Percentiles rank a stretch among this genome's conserved stretches.
phyloP scores from a whole-genome alignment of 2,329 filamentous ascomycete genomes.

The Hymenoscyphus scutula region DNA sequence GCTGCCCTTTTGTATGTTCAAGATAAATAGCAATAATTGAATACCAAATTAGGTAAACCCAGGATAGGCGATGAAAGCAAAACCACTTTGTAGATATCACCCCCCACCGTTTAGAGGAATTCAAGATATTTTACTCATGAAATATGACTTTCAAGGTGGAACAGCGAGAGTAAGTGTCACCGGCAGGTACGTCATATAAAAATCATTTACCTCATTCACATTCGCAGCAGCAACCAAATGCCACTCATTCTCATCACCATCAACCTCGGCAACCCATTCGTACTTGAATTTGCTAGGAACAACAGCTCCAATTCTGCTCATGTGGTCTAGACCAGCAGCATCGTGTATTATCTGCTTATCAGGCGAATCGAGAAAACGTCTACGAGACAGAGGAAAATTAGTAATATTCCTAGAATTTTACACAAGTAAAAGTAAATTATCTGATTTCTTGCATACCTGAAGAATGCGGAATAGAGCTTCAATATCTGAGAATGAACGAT shows the following conservation, averaged over 20 bases:
- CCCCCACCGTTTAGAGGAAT: not conserved
- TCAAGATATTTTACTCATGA: too few relatives aligned
- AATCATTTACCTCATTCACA: not conserved
- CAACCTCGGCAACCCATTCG: slow-evolving; percentile 10
- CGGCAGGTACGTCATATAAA: not conserved
- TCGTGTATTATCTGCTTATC: not conserved
- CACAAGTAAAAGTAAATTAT: too few relatives aligned
- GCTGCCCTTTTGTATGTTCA: not conserved
- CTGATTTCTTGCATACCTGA: not conserved
- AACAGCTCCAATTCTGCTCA: not conserved
- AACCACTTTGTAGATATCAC: too few relatives aligned
- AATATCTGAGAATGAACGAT: not conserved
- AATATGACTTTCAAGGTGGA: too few relatives aligned
- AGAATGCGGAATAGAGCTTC: not conserved
- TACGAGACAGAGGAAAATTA: too few relatives aligned
- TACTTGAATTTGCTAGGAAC: slow-evolving; percentile 3
- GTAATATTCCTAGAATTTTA: too few relatives aligned
- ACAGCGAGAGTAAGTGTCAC: too few relatives aligned
- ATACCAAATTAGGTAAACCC: too few relatives aligned
- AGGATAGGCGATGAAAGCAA: too few relatives aligned
- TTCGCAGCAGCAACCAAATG: not conserved
- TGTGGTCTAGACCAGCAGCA: not conserved
- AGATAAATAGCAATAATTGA: too few relatives aligned
- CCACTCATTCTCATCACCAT: slow-evolving; percentile 7
- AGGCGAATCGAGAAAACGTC: too few relatives aligned